Evolutionary conservation across 2,329 filamentous ascomycete species (phyloP), one percentile per base, ranked within the genome.

Genomic region (Exophiala alcalophila): DNA sequence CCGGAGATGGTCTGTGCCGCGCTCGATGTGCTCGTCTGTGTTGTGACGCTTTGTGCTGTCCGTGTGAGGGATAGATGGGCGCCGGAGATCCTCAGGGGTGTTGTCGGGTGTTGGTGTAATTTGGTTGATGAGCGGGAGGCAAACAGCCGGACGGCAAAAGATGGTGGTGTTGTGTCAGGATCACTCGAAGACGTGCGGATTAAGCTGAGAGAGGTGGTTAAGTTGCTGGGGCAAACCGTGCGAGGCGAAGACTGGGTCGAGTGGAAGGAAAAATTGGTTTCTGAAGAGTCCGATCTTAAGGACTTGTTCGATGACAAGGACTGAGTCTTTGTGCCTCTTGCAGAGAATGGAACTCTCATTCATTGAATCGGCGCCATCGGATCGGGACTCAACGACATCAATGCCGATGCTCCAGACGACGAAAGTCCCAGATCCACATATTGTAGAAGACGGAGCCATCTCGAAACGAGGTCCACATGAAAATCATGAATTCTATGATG

Each of bases 41-140:
- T 83, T 10, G 65, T 94, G 8, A 53, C 73, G 9, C 81, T 74
- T 46, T 79, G 78, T 45, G 89, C 87, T 81, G 83, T 85, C 8
- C 72, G 87, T 4, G 67, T 94, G 4, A 64, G 68, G 36, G 65
- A 52, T 7, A 48, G 41, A 37, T 81, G 86, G 67, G 69, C 77
- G 19, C 77, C 75, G 3, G 79, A 84, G 46, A 65, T 91, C 4
- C 61, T 88, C 31, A 76, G 76, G 52, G 78, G 76, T 0, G 51
- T 87, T 2, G 71, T 74, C 24, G 59, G 78, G 2, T 83, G 80
- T 60, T 87, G 81, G 80, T 60, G 81, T 3, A 77, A 77, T 47
- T 56, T 80, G 11, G 54, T 66, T 2, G 59, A 64, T 14, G 68
- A 71, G 10, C 53, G 59, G 34, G 50, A 49, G 3, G 54, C 53